Evolutionary conservation across 257 asterid genomes (phyloP), one percentile per base, ranked within the genome.

Genomic region (Eucommia ulmoides): DNA sequence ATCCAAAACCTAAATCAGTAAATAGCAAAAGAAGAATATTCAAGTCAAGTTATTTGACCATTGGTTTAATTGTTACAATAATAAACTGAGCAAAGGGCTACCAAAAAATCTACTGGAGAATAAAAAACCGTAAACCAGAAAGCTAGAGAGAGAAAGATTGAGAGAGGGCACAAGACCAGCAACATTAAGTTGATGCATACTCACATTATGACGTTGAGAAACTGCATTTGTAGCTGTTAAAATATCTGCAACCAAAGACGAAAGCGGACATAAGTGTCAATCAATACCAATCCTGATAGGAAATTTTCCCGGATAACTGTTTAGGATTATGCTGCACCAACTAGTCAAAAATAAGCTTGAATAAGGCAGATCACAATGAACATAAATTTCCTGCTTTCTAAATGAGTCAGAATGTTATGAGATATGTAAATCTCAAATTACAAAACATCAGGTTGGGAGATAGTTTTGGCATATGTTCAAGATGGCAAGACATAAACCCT

Each of bases 171-270:
- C 17, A 20, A 29, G 12, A 29, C 38, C 6, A 12, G 38, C 12
- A 29, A 12, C 38, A 12, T 29, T 29, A 7, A 38, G 45, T 59
- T 44, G 33, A 49, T 53, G 19, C n/a, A 66, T 62, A 78, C 97
- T 84, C 65, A 89, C 99, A 60, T 69, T 81, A 60, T 86, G 86
- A 72, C 71, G 83, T 62, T 74, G 92, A 71, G 63, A 70, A 60
- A 76, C 76, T 51, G 88, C 77, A 33, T 83, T 88, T 19, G 82
- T 52, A 58, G 87, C 93, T 50, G 75, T 70, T 78, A 83, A 59
- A 50, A 79, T 77, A 81, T 83, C 97, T 89, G 94, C 53, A 65
- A 68, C 41, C 48, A 59, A 57, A 66, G 53, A 61, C 45, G 12
- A 65, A 59, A 17, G 48, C 53, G 57, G 44, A 45, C 22, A 52